These are phyloP conservation scores for Pseudocercospora fuligena DNA, from an alignment of 2,329 filamentous ascomycete species.

Conservation along the genomic window DNA sequence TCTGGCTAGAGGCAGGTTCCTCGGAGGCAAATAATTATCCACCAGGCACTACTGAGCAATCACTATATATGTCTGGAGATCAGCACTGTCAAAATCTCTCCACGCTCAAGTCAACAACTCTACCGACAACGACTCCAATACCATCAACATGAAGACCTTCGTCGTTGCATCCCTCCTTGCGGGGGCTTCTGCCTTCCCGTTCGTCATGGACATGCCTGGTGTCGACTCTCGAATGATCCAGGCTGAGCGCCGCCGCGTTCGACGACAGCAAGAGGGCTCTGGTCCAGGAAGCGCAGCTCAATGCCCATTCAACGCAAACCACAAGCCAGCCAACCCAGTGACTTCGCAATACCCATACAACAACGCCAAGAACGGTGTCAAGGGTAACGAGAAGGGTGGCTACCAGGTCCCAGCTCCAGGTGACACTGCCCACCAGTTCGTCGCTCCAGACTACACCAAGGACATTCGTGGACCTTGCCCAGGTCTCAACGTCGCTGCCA, in stretches of 20 bases:
- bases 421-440: conserved; percentile 47
- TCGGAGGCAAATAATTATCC: conserved; percentile 5
- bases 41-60: neutral
- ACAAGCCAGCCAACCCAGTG: conserved; percentile 44
- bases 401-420: conserved; percentile 51
- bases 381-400: conserved; percentile 50
- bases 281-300: conserved; percentile 37
- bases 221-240: conserved; percentile 9
- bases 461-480: conserved; percentile 45
- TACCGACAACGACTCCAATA: neutral
- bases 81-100: neutral
- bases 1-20: conserved; percentile 12
- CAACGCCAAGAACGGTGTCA: conserved; percentile 48
- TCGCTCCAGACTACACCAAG: conserved; percentile 39
- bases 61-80: conserved; percentile 16
- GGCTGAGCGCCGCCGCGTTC: conserved; percentile 17
- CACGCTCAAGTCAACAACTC: neutral
- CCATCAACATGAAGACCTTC: conserved; percentile 34
- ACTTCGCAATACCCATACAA: conserved; percentile 47
- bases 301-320: conserved; percentile 48
- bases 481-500: conserved; percentile 18
- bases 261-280: conserved; percentile 18
- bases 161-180: conserved; percentile 31
- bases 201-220: conserved; percentile 43
- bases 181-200: conserved; percentile 46